Conservation (phyloP, 805 yeast genomes). For the Candida caryicola region DNA sequence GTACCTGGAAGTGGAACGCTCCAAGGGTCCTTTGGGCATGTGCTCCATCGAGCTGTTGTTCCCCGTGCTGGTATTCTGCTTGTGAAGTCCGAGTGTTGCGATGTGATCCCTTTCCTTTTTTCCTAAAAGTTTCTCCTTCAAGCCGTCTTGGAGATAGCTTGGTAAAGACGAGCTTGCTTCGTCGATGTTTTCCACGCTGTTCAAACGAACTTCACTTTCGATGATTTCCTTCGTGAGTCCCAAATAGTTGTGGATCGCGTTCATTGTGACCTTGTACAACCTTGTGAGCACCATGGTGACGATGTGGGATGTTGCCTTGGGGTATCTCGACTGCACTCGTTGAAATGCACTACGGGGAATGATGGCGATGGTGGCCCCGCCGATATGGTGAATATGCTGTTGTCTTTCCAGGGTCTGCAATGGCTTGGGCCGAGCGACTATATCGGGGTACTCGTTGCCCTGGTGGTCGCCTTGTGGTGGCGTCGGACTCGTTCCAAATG, state of each 20-base stretch:
- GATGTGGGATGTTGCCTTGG: constrained; percentile 88
- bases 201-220: constrained; percentile 68
- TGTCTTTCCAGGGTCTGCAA: constrained; percentile 2
- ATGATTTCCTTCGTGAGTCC: constrained; percentile 81
- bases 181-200: constrained; percentile 37
- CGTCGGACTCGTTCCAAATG: background rate
- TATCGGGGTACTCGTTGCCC: constrained; percentile 23
- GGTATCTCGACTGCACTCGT: constrained; percentile 68
- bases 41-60: background rate
- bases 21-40: background rate
- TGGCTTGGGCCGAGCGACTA: constrained; percentile 69
- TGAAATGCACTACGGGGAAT: constrained; percentile 84
- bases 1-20: constrained; percentile 30
- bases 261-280: constrained; percentile 85
- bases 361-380: constrained; percentile 77
- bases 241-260: constrained; percentile 81
- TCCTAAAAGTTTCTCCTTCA: constrained; percentile 40
- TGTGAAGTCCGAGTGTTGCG: background rate
- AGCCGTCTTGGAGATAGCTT: constrained; percentile 56
- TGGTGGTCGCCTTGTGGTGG: background rate
- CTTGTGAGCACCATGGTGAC: constrained; percentile 89
- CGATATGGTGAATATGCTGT: constrained; percentile 1
- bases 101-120: constrained; percentile 1
- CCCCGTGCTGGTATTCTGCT: background rate
- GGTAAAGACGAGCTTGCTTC: constrained; percentile 45